Conservation (phyloP, 2,329 filamentous ascomycete genomes). For the Blastomyces parvus region DNA sequence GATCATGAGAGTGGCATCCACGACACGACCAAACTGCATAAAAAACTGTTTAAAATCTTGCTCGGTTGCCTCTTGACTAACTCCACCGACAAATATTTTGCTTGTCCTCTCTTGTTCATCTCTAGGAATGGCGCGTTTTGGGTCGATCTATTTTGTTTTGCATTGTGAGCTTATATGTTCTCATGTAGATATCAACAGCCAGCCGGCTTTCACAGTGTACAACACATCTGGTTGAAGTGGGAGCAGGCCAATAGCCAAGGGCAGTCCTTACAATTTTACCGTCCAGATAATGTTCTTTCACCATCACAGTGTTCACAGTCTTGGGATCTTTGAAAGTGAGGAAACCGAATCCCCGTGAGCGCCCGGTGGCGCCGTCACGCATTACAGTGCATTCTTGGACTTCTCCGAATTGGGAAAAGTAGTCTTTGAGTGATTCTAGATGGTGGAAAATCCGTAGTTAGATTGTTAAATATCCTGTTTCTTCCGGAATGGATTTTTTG, state of each 20-base stretch:
- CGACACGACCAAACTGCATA: conserved; percentile 87
- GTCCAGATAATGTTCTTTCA: conserved; percentile 96
- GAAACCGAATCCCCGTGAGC: conserved; percentile 93
- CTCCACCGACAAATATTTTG: conserved; percentile 97
- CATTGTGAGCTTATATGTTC: conserved; percentile 4
- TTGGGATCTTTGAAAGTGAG: conserved; percentile 96
- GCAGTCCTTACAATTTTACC: conserved; percentile 73
- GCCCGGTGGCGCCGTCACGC: conserved; percentile 86
- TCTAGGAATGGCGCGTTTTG: conserved; percentile 90
- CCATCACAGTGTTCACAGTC: conserved; percentile 98
- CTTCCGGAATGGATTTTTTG: conserved; percentile 7
- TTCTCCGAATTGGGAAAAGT: conserved; percentile 96
- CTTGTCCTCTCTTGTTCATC: conserved; percentile 97
- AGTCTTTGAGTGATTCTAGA: conserved; percentile 86
- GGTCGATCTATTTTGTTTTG: conserved; percentile 63
- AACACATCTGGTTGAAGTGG: background rate
- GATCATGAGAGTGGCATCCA: conserved; percentile 99
- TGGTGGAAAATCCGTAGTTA: conserved; percentile 8
- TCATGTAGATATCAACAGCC: background rate
- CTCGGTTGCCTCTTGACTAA: conserved; percentile 94
- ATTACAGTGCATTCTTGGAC: conserved; percentile 99
- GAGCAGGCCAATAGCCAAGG: conserved; percentile 4
- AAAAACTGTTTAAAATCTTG: conserved; percentile 96
- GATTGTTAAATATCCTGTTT: background rate
- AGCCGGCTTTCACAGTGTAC: background rate